Base-by-base conservation (phyloP, 495 filamentous ascomycete genomes). In the Chaetomium cochliodes region DNA sequence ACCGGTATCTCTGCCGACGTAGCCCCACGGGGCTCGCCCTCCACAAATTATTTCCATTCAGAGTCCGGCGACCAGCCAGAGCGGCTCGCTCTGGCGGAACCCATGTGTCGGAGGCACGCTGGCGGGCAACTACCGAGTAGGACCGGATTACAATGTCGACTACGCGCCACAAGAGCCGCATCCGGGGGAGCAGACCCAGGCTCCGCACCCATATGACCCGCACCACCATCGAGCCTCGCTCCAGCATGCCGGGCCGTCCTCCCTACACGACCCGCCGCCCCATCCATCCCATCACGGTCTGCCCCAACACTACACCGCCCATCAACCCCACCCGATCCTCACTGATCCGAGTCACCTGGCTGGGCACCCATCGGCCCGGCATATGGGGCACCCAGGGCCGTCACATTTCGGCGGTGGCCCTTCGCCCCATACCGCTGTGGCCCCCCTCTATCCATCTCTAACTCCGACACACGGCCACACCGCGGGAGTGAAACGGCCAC, bases 81-180 rank as follows among this genome's bases (percentile, higher is more conserved):
- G 85, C 85, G 84, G 81, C 76, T 80, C 82, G 85, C 84, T 88
- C 84, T 87, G 86, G 86, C 84, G 84, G 86, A 82, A 84, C 83
- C 82, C 85, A 88, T 88, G 86, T 80, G 78, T 85, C 76, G 81
- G 81, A 79, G 85, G 80, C 84, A 86, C 81, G 73, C 84, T 87
- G 85, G 85, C 85, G 82, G 78, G 81, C 78, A 83, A 85, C 70
- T 85, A 85, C 77, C 84, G 82, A 79, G 78, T 82, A 74, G 78
- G 74, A 73, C 76, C 79, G 72, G 83, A 83, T 72, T 86, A 84
- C 77, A 76, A 83, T 84, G 83, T 88, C 82, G 81, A 86, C 70
- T 88, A 87, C 78, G 81, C 78, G 75, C 76, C 82, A 69, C 85
- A 82, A 78, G 84, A 83, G 67, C 78, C 77, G 74, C 82, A 86